Percentiles rank a stretch among this genome's conserved stretches.
Evolutionary conservation across 139 green algal species (phyloP).

Genomic region (Haematococcus lacustris): DNA sequence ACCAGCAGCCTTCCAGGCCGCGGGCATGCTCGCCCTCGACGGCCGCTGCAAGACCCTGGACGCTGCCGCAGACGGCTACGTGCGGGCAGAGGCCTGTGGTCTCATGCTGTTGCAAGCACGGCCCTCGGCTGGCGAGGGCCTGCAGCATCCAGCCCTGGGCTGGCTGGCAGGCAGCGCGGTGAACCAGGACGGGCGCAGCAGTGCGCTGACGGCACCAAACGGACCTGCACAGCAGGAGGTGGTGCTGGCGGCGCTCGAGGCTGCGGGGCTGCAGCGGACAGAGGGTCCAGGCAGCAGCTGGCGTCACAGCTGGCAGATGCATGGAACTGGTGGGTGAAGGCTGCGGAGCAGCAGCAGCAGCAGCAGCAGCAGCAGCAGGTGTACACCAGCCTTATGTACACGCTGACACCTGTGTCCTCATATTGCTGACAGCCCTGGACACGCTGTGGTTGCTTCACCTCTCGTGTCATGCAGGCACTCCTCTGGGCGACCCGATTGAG

Average conservation of each 20-base stretch:
- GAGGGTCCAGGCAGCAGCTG: neutral
- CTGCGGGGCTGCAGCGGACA: slow-evolving; percentile 2
- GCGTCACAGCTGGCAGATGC: neutral
- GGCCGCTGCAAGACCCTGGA: slow-evolving; percentile 82
- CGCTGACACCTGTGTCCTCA: neutral
- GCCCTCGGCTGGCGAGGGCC: slow-evolving; percentile 3
- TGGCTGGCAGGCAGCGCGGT: slow-evolving; percentile 52
- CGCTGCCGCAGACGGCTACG: slow-evolving; percentile 69
- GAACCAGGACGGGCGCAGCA: slow-evolving; percentile 86
- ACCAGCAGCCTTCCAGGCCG: slow-evolving; percentile 54
- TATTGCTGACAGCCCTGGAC: no score
- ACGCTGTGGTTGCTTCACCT: neutral
- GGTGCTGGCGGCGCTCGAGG: slow-evolving; percentile 38
- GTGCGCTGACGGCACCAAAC: slow-evolving; percentile 78
- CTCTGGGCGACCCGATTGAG: slow-evolving; percentile 74
- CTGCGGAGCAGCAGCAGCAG: no score
- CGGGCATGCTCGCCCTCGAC: slow-evolving; percentile 58
- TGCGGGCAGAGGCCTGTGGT: slow-evolving; percentile 52
- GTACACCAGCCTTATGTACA: neutral
- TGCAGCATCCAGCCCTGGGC: slow-evolving; percentile 11
- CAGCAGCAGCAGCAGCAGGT: slow-evolving; percentile 1
- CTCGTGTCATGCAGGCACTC: slow-evolving; percentile 25
- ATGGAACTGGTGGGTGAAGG: neutral
- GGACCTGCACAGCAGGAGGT: slow-evolving; percentile 74
- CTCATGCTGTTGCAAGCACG: slow-evolving; percentile 19